A percentile compares a stretch with the other conserved stretches of the same genome.
phyloP scores from a whole-genome alignment of 83 land plant species.

The Picea mariana region DNA sequence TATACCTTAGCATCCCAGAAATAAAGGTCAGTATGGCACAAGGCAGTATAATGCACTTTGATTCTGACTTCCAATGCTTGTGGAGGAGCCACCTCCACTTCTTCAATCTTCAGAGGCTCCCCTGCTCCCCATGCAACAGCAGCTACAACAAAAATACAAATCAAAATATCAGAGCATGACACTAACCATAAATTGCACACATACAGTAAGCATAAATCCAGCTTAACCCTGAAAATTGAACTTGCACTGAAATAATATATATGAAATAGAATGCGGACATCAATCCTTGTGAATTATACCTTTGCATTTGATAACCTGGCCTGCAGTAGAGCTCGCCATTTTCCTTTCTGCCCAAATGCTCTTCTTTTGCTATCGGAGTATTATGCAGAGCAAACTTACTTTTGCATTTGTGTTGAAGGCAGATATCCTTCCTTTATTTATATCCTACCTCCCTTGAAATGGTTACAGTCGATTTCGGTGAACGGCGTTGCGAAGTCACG shows the following conservation, averaged over 20 bases:
- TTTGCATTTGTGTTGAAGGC: too few relatives aligned
- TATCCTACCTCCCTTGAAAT: too few relatives aligned
- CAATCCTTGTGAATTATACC: not conserved
- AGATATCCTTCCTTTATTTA: too few relatives aligned
- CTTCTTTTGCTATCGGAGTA: too few relatives aligned
- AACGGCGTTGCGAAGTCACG: too few relatives aligned
- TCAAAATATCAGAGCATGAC: not conserved
- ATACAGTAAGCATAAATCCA: too few relatives aligned
- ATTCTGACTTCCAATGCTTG: slow-evolving; percentile 66
- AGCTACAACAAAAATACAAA: slow-evolving; percentile 16
- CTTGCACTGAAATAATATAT: too few relatives aligned
- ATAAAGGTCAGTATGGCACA: slow-evolving; percentile 78
- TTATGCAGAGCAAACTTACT: too few relatives aligned
- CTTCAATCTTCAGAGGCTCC: slow-evolving; percentile 73
- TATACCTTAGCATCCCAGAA: slow-evolving; percentile 78
- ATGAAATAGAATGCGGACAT: too few relatives aligned
- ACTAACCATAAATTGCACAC: not conserved
- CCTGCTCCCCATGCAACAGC: slow-evolving; percentile 77
- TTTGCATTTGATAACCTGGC: slow-evolving; percentile 23
- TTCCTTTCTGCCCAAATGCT: not conserved
- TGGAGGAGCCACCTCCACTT: slow-evolving; percentile 79
- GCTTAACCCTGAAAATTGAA: too few relatives aligned
- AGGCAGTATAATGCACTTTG: slow-evolving; percentile 64
- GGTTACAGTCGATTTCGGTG: too few relatives aligned
- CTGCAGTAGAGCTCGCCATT: not conserved